Evolutionary conservation across 2,329 filamentous ascomycete species (phyloP).

Genomic region (Aureobasidium namibiae): DNA sequence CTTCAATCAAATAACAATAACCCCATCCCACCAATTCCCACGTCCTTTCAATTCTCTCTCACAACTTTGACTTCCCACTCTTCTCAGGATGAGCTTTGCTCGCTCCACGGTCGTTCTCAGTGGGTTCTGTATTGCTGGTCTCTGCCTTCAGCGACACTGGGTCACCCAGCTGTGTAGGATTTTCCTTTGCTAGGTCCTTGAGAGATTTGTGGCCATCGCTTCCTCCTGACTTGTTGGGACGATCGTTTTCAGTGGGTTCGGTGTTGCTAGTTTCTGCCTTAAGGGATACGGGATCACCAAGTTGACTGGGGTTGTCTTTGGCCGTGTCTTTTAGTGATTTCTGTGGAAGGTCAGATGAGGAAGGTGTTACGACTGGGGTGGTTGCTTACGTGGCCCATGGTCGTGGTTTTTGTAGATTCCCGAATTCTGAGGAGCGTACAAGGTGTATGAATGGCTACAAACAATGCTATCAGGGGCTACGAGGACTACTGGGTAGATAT

Average conservation of each 20-base stretch:
- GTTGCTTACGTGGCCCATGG: neutral
- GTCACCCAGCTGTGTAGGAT: conserved; percentile 22
- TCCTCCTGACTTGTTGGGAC: conserved; percentile 15
- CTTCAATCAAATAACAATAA: too few relatives aligned
- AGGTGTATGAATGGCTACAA: neutral
- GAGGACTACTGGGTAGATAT: conserved; percentile 2
- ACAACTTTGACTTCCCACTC: conserved; percentile 27
- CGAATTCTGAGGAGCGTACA: too few relatives aligned
- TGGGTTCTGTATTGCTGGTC: conserved; percentile 23
- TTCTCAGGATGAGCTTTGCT: conserved; percentile 16
- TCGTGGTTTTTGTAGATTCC: too few relatives aligned
- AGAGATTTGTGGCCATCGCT: conserved; percentile 17
- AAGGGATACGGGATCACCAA: conserved; percentile 29
- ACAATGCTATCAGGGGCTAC: neutral
- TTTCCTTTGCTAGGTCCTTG: conserved; percentile 22
- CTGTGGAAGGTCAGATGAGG: too few relatives aligned
- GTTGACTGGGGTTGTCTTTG: conserved; percentile 23
- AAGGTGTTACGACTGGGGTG: too few relatives aligned
- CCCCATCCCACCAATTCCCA: too few relatives aligned
- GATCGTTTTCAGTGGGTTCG: conserved; percentile 21
- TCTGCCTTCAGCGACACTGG: conserved; percentile 24
- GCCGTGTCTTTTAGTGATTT: conserved; percentile 18
- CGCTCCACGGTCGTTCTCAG: conserved; percentile 26
- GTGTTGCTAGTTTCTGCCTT: conserved; percentile 28
- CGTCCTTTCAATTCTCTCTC: too few relatives aligned